phyloP scores from a whole-genome alignment of 257 asterid genomes.

The Petrea volubilis region DNA sequence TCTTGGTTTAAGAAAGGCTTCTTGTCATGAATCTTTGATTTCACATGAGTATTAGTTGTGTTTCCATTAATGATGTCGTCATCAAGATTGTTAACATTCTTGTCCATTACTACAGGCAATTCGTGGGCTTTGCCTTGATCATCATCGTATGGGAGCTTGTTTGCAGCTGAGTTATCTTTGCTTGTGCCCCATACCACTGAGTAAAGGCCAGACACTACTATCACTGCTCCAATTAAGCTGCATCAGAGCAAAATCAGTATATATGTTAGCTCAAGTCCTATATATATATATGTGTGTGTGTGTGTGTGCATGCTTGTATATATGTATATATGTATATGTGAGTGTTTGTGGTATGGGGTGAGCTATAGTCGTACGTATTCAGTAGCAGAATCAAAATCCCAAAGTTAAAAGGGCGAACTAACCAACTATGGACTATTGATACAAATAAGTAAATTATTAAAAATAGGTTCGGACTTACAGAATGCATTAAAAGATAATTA shows the following conservation, averaged over 20 bases:
- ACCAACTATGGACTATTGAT: too few species aligned
- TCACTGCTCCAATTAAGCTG: conserved; percentile 78
- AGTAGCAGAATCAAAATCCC: too few species aligned
- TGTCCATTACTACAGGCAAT: conserved; percentile 38
- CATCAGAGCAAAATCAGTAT: background rate
- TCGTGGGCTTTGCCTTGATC: conserved; percentile 35
- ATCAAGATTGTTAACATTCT: conserved; percentile 6
- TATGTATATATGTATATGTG: too few species aligned
- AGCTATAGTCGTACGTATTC: too few species aligned
- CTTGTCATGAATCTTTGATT: conserved; percentile 9
- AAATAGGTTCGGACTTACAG: too few species aligned
- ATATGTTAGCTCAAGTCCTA: background rate
- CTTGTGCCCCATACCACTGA: conserved; percentile 90
- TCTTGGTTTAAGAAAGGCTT: background rate
- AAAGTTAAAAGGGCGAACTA: too few species aligned
- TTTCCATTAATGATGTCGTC: conserved; percentile 11
- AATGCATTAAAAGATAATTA: too few species aligned
- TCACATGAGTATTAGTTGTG: background rate
- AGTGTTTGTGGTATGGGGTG: too few species aligned
- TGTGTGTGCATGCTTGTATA: too few species aligned
- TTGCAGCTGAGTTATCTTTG: conserved; percentile 47
- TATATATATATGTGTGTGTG: too few species aligned
- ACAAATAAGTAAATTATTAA: too few species aligned
- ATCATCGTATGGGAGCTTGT: conserved; percentile 21
- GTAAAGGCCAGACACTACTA: conserved; percentile 78